Conservation (phyloP, 106 monocot species). For the Hemerocallis citrina region DNA sequence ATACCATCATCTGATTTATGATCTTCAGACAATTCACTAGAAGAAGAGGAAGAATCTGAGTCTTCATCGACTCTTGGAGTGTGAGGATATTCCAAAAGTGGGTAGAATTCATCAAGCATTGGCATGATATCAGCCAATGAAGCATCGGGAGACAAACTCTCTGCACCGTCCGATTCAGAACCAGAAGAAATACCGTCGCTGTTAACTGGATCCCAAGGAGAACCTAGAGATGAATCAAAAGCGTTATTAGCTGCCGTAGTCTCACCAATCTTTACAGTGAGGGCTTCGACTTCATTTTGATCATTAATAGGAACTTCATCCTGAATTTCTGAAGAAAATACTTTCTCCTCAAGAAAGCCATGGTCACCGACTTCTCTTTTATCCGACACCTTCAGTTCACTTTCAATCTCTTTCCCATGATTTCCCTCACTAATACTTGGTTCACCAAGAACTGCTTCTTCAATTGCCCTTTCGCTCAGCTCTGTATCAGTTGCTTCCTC, state of each 20-base stretch:
- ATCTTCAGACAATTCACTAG: constrained; percentile 28
- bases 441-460: constrained; percentile 13
- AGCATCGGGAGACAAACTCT: constrained; percentile 55
- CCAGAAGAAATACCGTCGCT: constrained; percentile 13
- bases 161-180: constrained; percentile 44
- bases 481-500: neutral
- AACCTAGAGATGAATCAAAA: constrained; percentile 23
- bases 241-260: neutral
- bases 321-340: constrained; percentile 13
- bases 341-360: constrained; percentile 8
- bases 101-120: constrained; percentile 62
- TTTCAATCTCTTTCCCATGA: neutral
- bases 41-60: constrained; percentile 13
- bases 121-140: constrained; percentile 56
- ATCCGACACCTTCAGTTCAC: neutral
- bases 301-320: constrained; percentile 9
- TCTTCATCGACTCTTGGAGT: constrained; percentile 7
- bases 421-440: constrained; percentile 5
- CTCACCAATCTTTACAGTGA: constrained; percentile 14
- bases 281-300: constrained; percentile 15
- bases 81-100: constrained; percentile 33
- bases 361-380: constrained; percentile 3
- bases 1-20: constrained; percentile 29
- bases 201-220: constrained; percentile 20
- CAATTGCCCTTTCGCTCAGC: constrained; percentile 6